Evolutionary conservation across 2,329 filamentous ascomycete genomes (phyloP).

Genomic region (Verticillium alfalfae): DNA sequence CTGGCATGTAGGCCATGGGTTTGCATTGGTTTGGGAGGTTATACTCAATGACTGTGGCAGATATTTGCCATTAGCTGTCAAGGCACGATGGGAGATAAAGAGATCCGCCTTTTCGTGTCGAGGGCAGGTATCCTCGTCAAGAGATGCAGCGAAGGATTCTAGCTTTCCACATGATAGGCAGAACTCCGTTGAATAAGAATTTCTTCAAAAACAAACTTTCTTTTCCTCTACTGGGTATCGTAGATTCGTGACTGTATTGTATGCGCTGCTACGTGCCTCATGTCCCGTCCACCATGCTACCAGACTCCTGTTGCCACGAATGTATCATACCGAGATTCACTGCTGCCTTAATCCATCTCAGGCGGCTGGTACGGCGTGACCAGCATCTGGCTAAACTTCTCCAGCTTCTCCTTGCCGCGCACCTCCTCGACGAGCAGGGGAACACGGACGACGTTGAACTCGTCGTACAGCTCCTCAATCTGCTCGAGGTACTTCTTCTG

Average conservation of each 20-base stretch:
- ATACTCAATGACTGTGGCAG: background rate
- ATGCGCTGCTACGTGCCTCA: background rate
- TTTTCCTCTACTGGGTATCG: constrained; percentile 6
- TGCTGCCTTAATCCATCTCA: constrained; percentile 15
- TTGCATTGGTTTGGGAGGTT: background rate
- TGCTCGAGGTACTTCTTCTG: constrained; percentile 99
- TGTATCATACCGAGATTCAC: background rate
- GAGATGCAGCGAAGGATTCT: constrained; percentile 6
- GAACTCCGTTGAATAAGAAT: background rate
- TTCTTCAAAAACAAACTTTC: background rate
- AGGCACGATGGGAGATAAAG: background rate
- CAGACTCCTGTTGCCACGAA: background rate
- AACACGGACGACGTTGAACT: constrained; percentile 99
- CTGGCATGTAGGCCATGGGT: background rate
- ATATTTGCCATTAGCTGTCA: background rate
- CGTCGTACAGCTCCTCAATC: constrained; percentile 96
- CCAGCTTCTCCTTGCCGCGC: constrained; percentile 86
- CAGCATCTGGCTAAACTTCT: constrained; percentile 84
- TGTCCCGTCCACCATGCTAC: background rate
- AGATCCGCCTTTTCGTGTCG: background rate
- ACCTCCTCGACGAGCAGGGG: constrained; percentile 93
- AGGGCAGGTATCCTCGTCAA: background rate
- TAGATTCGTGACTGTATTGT: constrained; percentile 11
- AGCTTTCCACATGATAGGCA: constrained; percentile 4
- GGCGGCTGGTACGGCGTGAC: constrained; percentile 71